Evolutionary conservation across 306 rosid genomes (phyloP).

Genomic region (Vigna unguiculata): DNA sequence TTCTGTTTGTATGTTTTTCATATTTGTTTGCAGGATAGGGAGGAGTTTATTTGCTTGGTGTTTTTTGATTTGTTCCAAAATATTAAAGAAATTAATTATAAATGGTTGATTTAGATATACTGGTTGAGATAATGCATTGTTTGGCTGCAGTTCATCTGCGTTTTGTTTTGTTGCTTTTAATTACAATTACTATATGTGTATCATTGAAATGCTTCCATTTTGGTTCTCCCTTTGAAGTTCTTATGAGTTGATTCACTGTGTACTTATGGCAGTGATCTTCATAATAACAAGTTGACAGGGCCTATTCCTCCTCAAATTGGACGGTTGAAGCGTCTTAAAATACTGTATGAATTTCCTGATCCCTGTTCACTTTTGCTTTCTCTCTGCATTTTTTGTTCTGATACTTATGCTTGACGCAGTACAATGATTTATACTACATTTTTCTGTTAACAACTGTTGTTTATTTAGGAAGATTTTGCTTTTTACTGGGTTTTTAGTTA

Average conservation of each 20-base stretch:
- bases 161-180: slow-evolving; percentile 13
- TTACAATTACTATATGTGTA: neutral
- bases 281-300: slow-evolving; percentile 96
- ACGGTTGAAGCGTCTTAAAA: slow-evolving; percentile 91
- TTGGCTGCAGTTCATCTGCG: neutral
- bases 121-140: slow-evolving; percentile 22
- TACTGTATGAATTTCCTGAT: slow-evolving; percentile 62
- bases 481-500: slow-evolving; percentile 8
- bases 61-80: neutral
- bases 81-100: neutral
- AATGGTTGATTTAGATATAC: neutral
- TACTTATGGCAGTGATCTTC: slow-evolving; percentile 81
- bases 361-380: slow-evolving; percentile 35
- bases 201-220: slow-evolving; percentile 14
- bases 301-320: slow-evolving; percentile 99
- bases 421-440: neutral
- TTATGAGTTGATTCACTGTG: slow-evolving; percentile 28
- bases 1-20: neutral
- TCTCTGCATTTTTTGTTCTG: neutral
- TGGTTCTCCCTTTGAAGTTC: slow-evolving; percentile 1
- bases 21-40: neutral
- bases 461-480: slow-evolving; percentile 20
- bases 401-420: slow-evolving; percentile 14
- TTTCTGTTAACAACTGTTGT: slow-evolving; percentile 16
- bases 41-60: neutral